Evolutionary conservation across 2,329 filamentous ascomycete genomes (phyloP), one percentile per base, ranked within the genome.

Genomic region (Ophiostoma populinum): DNA sequence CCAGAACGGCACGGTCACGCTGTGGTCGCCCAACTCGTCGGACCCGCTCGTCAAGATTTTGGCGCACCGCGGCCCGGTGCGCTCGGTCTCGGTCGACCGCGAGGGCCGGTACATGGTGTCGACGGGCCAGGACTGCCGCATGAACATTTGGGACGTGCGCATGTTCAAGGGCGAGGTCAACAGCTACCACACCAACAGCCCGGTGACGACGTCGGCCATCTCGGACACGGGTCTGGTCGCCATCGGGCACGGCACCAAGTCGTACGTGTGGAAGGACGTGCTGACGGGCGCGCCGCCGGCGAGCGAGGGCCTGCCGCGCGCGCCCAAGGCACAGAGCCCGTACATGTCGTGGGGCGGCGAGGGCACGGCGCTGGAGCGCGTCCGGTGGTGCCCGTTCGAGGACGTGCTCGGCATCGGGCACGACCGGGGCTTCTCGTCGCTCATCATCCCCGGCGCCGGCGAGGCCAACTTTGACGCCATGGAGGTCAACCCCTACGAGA

Each of bases 381-480:
- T 93, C 2, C 67, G 70, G 41, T 98, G 87, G 81, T 98, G 90
- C 51, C 90, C 90, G 0, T 93, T 80, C 43, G 90, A 98, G 54
- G 90, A 98, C 61, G 63, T 94, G 1, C 69, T 98, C 2, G 90
- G 43, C 30, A 39, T 93, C 17, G 70, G 77, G 2, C 87, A 95
- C 59, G 69, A 80, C 50, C 63, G 75, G 40, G 90, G 90, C 11
- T 95, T 95, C 59, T 80, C 79, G 12, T 90, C 79, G 37, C 72
- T 94, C 50, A 72, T 98, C 46, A 74, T 95, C 2, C 90, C 90
- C 7, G 90, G 90, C 32, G 80, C 87, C n/a, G 90, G 90, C 42
- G 90, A 98, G 55, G 75, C 90, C 52, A 95, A 95, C 67, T 94
- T 81, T 53, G 90, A 98, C 54, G 80, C 85, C 3, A 63, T 94